phyloP scores from a whole-genome alignment of 2,329 filamentous ascomycete species.

The Botrytis deweyae region DNA sequence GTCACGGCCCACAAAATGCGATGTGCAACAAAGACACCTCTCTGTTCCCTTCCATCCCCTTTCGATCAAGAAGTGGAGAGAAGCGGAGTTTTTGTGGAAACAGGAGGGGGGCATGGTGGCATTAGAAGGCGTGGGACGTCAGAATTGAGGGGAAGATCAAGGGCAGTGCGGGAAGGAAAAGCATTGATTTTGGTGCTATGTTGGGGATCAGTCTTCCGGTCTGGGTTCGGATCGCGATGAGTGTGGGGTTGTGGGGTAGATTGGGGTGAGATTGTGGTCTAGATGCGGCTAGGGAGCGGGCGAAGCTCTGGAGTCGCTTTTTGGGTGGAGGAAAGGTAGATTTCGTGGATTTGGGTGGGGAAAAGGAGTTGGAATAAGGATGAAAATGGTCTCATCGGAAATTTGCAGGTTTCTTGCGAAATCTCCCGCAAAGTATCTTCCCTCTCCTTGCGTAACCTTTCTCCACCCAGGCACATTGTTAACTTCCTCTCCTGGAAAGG shows the following conservation, averaged over 20 bases:
- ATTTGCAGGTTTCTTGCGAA: not conserved
- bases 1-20: constrained; percentile 15
- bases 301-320: not conserved
- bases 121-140: not conserved
- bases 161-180: not conserved
- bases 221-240: not conserved
- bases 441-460: not conserved
- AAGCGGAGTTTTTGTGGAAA: constrained; percentile 14
- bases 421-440: not conserved
- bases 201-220: not conserved
- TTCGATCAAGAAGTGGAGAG: constrained; percentile 5
- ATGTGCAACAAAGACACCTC: constrained; percentile 8
- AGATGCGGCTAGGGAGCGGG: not conserved
- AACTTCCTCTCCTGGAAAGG: constrained; percentile 9
- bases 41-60: not conserved
- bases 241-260: constrained; percentile 15
- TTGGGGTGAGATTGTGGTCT: not conserved
- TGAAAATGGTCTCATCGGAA: not conserved
- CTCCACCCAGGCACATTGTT: not conserved
- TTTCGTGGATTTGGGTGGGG: not conserved
- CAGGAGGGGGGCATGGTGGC: not conserved
- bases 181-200: not conserved
- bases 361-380: not conserved
- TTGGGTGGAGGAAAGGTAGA: not conserved
- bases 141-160: not conserved